Conservation (phyloP, 306 rosid genomes). For the Ziziphus jujuba region DNA sequence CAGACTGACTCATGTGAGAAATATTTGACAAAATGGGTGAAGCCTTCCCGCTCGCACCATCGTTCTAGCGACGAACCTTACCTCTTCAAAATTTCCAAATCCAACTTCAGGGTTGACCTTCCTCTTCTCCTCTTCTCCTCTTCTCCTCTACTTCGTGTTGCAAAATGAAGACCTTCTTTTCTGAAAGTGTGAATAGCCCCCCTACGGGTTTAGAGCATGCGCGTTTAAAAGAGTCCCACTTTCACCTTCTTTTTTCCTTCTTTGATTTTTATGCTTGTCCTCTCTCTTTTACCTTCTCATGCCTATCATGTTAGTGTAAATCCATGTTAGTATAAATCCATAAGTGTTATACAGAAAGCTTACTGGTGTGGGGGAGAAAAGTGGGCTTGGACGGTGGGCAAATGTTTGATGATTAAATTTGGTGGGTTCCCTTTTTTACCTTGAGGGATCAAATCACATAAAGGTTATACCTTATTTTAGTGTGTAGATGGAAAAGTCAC, state of each 20-base stretch:
- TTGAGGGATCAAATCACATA: conserved; percentile 31
- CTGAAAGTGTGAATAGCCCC: conserved; percentile 43
- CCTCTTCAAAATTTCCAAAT: no score
- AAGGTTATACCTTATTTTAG: conserved; percentile 55
- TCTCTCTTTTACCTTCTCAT: conserved; percentile 34
- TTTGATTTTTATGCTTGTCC: conserved; percentile 49
- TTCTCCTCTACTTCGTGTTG: no score
- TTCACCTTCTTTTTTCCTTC: conserved; percentile 25
- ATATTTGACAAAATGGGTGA: no score
- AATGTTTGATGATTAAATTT: conserved; percentile 49
- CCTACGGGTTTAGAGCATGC: conserved; percentile 70
- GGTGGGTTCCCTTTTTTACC: conserved; percentile 34
- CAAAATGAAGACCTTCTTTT: conserved; percentile 55
- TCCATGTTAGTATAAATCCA: conserved; percentile 37
- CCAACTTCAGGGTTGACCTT: no score
- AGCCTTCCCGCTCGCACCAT: no score
- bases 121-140: no score
- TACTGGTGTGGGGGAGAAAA: conserved; percentile 33
- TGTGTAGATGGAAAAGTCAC: conserved; percentile 27
- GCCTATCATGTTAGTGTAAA: conserved; percentile 44
- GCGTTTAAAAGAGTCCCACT: conserved; percentile 76
- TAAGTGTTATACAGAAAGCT: conserved; percentile 48
- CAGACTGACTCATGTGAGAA: no score
- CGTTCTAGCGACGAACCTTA: no score
- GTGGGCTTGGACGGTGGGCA: conserved; percentile 40